Evolutionary conservation across 2,329 filamentous ascomycete genomes (phyloP).

Genomic region (Sarocladium kiliense): DNA sequence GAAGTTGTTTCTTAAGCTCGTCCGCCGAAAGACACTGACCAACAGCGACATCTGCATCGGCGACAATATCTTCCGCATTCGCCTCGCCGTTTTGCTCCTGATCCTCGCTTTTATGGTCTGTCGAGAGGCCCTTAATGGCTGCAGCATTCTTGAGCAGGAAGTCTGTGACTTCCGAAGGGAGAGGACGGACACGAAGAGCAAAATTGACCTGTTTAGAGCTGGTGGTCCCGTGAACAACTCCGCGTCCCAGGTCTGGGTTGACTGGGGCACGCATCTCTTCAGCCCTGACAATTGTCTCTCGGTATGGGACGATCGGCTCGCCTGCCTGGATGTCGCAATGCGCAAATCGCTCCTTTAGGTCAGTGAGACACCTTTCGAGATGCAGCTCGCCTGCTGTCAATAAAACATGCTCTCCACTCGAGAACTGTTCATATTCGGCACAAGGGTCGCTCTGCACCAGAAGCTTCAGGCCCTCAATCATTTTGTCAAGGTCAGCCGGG

Average conservation of each 20-base stretch:
- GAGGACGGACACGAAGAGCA: slow-evolving; percentile 68
- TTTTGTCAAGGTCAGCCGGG: slow-evolving; percentile 85
- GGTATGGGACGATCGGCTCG: slow-evolving; percentile 90
- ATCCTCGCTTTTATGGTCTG: slow-evolving; percentile 52
- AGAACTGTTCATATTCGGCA: slow-evolving; percentile 89
- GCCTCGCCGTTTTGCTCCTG: slow-evolving; percentile 29
- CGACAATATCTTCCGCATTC: slow-evolving; percentile 37
- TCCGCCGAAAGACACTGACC: slow-evolving; percentile 60
- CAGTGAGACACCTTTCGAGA: slow-evolving; percentile 87
- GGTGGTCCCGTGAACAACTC: slow-evolving; percentile 69
- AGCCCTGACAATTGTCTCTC: slow-evolving; percentile 82
- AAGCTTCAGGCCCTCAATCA: slow-evolving; percentile 82
- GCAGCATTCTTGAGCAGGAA: slow-evolving; percentile 77
- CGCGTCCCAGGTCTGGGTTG: slow-evolving; percentile 81
- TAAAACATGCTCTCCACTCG: slow-evolving; percentile 91
- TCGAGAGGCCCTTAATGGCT: slow-evolving; percentile 74
- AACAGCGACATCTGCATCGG: slow-evolving; percentile 53
- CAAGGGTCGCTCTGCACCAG: slow-evolving; percentile 94
- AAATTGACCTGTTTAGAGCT: slow-evolving; percentile 83
- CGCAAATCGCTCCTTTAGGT: slow-evolving; percentile 87
- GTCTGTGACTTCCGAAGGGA: slow-evolving; percentile 73
- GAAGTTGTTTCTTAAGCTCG: slow-evolving; percentile 73
- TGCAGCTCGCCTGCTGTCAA: slow-evolving; percentile 92
- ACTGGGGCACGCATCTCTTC: slow-evolving; percentile 89
- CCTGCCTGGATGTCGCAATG: slow-evolving; percentile 92